These are phyloP conservation scores for Candida anglica DNA, from an alignment of 805 yeast genomes.

Conservation along the genomic window DNA sequence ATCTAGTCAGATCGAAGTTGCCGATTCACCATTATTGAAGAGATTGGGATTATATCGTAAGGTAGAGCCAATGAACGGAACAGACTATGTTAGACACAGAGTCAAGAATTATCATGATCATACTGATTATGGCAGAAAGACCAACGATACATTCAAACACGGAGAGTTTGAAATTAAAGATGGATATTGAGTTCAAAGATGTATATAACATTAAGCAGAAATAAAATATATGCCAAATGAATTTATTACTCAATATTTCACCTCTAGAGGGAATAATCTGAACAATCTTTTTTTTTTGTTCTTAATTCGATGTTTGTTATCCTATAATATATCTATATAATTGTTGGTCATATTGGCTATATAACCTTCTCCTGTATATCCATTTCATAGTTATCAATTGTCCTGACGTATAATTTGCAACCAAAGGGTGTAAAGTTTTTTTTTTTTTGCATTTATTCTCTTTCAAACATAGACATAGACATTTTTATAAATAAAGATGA, in stretches of 20 bases:
- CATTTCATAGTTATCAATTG: too few relatives aligned
- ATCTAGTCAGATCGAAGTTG: slow-evolving; percentile 21
- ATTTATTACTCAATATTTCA: background rate
- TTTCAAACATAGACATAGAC: too few relatives aligned
- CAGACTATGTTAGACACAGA: slow-evolving; percentile 25
- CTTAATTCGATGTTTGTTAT: too few relatives aligned
- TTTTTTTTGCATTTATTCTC: too few relatives aligned
- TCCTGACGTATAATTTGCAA: too few relatives aligned
- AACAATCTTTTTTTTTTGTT: background rate
- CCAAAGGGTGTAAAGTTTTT: too few relatives aligned
- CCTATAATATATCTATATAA: too few relatives aligned
- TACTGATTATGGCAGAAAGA: slow-evolving; percentile 16
- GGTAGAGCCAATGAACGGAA: slow-evolving; percentile 19
- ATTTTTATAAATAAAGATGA: too few relatives aligned
- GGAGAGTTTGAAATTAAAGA: slow-evolving; percentile 25
- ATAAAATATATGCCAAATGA: too few relatives aligned
- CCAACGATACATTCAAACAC: slow-evolving; percentile 20
- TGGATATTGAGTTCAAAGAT: slow-evolving; percentile 11
- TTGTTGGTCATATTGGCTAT: too few relatives aligned
- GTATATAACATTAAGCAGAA: background rate
- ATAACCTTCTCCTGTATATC: too few relatives aligned
- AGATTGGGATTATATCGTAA: slow-evolving; percentile 25
- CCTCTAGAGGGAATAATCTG: background rate
- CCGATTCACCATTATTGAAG: slow-evolving; percentile 27
- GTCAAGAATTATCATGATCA: slow-evolving; percentile 25